phyloP scores from a whole-genome alignment of 768 basidiomycete genomes.

The Auriculariales sp. region DNA sequence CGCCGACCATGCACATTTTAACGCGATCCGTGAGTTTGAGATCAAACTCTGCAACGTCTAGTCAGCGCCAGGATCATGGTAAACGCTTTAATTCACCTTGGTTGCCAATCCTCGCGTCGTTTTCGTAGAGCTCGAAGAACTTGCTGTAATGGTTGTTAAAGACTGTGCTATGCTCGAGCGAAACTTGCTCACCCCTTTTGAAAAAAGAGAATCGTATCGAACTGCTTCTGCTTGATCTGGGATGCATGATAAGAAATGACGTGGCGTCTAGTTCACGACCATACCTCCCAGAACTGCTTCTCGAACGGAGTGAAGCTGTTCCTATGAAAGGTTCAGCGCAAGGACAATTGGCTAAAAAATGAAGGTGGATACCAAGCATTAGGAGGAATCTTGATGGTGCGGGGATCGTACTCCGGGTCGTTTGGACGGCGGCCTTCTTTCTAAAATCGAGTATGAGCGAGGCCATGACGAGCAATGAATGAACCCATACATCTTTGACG shows the following conservation, averaged over 20 bases:
- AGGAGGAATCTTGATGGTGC: slow-evolving; percentile 70
- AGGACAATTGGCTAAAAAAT: too few relatives aligned
- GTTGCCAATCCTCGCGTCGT: slow-evolving; percentile 87
- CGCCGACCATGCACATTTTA: slow-evolving; percentile 99
- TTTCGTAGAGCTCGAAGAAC: slow-evolving; percentile 74
- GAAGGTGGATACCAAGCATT: too few relatives aligned
- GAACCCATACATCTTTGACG: slow-evolving; percentile 45
- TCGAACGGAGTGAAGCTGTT: slow-evolving; percentile 86
- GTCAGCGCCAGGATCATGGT: too few relatives aligned
- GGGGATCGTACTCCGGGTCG: slow-evolving; percentile 80
- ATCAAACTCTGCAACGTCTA: too few relatives aligned
- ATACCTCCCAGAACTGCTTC: slow-evolving; percentile 84
- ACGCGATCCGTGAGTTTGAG: slow-evolving; percentile 83
- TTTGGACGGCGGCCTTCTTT: slow-evolving; percentile 67
- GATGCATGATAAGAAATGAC: too few relatives aligned
- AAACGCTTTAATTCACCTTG: too few relatives aligned
- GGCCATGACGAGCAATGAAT: not conserved
- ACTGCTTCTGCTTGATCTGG: slow-evolving; percentile 97
- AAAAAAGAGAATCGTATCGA: slow-evolving; percentile 92
- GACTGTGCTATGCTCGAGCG: not conserved
- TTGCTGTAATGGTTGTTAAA: slow-evolving; percentile 31
- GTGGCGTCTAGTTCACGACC: too few relatives aligned
- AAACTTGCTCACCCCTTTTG: slow-evolving; percentile 77
- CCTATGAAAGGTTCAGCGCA: too few relatives aligned
- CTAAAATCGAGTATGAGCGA: slow-evolving; percentile 21